Evolutionary conservation across 1,284 basidiomycete genomes (phyloP).

Genomic region (Phylloboletellus chloephorus): DNA sequence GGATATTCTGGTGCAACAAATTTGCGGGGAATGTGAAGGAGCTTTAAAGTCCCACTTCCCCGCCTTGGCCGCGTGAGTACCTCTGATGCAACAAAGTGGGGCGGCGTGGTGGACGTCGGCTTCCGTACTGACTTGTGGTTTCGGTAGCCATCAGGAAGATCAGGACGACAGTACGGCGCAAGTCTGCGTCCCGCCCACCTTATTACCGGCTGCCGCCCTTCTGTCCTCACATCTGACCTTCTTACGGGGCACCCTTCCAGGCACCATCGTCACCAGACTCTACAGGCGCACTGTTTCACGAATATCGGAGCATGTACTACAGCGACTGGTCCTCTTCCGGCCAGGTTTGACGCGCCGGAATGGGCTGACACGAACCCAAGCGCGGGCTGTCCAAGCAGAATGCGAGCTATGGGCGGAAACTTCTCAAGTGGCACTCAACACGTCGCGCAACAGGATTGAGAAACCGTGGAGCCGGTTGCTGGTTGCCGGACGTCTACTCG

Average conservation of each 20-base stretch:
- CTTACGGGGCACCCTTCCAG: constrained; percentile 57
- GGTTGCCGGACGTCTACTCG: constrained; percentile 62
- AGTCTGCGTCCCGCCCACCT: constrained; percentile 55
- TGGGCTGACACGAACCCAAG: constrained; percentile 43
- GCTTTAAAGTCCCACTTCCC: constrained; percentile 68
- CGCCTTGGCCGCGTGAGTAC: constrained; percentile 37
- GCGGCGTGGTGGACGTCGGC: not conserved
- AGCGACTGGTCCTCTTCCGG: constrained; percentile 76
- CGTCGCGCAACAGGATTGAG: constrained; percentile 42
- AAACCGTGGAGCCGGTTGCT: constrained; percentile 69
- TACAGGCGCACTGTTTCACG: constrained; percentile 68
- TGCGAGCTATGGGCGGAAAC: constrained; percentile 77
- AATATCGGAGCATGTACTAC: constrained; percentile 69
- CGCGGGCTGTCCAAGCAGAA: constrained; percentile 52
- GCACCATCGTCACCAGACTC: constrained; percentile 46
- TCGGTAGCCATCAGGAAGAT: constrained; percentile 19
- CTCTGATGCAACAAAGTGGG: not conserved
- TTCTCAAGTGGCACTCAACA: constrained; percentile 52
- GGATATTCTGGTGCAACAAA: constrained; percentile 77
- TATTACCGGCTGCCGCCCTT: constrained; percentile 67
- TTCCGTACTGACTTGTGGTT: constrained; percentile 5
- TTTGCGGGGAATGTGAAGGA: constrained; percentile 73
- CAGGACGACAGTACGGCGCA: constrained; percentile 34
- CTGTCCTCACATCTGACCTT: constrained; percentile 68
- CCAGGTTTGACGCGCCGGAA: constrained; percentile 50